These are phyloP conservation scores for Adansonia madagascariensis DNA, from an alignment of 441 rosid species.

Conservation along the genomic window DNA sequence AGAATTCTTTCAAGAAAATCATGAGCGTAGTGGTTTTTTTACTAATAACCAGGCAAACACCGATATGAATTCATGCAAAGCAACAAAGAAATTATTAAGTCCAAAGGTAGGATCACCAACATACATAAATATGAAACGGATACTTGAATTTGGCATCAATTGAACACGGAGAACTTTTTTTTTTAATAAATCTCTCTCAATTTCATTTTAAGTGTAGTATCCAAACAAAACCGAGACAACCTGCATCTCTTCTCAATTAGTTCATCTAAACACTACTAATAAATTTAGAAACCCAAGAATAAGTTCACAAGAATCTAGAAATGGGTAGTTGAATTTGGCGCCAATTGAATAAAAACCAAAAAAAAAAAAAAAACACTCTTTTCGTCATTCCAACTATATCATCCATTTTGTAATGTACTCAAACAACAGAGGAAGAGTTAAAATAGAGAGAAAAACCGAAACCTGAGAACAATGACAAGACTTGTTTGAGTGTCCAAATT, in stretches of 20 bases:
- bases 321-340: background rate
- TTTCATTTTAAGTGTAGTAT: constrained; percentile 1
- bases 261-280: background rate
- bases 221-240: background rate
- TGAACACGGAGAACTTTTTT: background rate
- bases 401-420: background rate
- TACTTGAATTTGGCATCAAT: constrained; percentile 22
- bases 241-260: background rate
- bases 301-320: background rate
- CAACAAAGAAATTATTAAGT: background rate
- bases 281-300: background rate
- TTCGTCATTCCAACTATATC: background rate
- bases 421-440: background rate
- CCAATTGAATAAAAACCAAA: background rate
- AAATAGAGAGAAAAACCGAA: constrained; percentile 18
- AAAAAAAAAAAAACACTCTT: background rate
- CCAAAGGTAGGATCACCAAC: background rate
- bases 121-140: background rate
- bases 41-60: too few species aligned
- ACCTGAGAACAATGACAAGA: constrained; percentile 63
- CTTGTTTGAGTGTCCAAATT: constrained; percentile 28
- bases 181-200: constrained; percentile 6
- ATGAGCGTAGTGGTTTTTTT: too few species aligned
- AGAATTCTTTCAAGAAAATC: constrained; percentile 23
- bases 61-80: too few species aligned